Evolutionary conservation across 1,139 yeast genomes (phyloP), one percentile per base, ranked within the genome.

Genomic region (Debaryomyces udenii): DNA sequence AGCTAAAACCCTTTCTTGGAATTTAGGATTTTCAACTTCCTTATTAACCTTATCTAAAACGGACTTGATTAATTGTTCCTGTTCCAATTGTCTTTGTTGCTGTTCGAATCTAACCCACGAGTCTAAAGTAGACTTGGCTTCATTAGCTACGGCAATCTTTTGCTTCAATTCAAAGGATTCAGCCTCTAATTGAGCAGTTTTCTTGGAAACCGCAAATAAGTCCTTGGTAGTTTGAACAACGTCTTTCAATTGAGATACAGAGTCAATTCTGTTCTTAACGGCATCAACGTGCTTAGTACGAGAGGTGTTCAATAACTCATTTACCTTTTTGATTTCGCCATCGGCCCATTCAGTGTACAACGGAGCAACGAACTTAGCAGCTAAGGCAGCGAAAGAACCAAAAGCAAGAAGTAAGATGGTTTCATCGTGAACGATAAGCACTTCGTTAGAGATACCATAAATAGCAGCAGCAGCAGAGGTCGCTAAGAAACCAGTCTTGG

Each of bases 31-130:
- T 58, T 77, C 74, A 57, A 93, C 71, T 72, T 90, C 95, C 71
- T 84, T 75, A 76, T 87, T 82, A 57, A 93, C 95, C 78, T 89
- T 90, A 46, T 89, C 76, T 63, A 90, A 86, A 54, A 93, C 96
- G 45, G 91, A 66, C 66, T 86, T 76, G 60, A 95, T 83, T 62
- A 93, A 82, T 71, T 89, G 96, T 68, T 83, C 81, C 79, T 93
- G 99, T 78, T 93, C 96, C 63, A 85, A 74, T 79, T 89, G 96
- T 77, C 98, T 93, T 59, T 91, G 94, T 66, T 89, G 91, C 56
- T 89, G 86, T 78, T 93, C 99, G 71, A 87, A 89, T 83, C 98
- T 89, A 58, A 90, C 98, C 99, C 99, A 93, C 27, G 98, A 89
- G 74, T 93, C 99, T 66, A 93, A 83, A 47, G 93, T 96, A 45